Base-by-base conservation (phyloP, 2,329 filamentous ascomycete genomes). In the Cordyceps fumosorosea region DNA sequence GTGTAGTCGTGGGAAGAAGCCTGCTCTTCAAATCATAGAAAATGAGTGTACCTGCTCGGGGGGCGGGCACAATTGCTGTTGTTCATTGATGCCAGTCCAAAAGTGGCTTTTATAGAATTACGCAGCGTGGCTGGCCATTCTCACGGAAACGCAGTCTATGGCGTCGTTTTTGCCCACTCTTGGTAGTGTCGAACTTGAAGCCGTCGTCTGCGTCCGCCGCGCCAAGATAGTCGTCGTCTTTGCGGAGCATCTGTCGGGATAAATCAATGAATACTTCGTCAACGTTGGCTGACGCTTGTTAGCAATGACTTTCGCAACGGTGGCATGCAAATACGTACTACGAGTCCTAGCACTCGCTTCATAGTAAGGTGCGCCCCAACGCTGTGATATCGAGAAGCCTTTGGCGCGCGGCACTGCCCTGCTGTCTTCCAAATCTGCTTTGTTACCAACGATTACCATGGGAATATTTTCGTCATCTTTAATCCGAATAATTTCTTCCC, bases 381-480 rank as follows among this genome's bases (percentile, higher is more conserved):
- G 84, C 71, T 95, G 90, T n/a, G 90, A 92, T 65, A 96, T 84
- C 37, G 88, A 84, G 71, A 96, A 96, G 5, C 90, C 92, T 68
- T 87, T 87, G 65, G 89, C 88, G 57, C 91, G 84, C 14, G 89
- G 86, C 10, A 96, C 89, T 22, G 84, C 84, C 34, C 91, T 86
- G 72, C 93, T 89, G 72, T 96, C 91, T 75, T 95, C 91, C 50
- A 96, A 81, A 71, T 96, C 91, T 64, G 89, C 89, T 76, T 96
- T 96, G 80, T 96, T 96, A 65, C 91, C 91, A 53, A 96, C 91
- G 65, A 96, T 90, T 56, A 96, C 91, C 72, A 96, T 90, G 24
- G 90, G 90, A 4, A 93, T 85, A 65, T 87, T 88, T 61, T 91
- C 89, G 74, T 93, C 90, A 73, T 93, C 89, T 77, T 96, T 96